phyloP scores from a whole-genome alignment of 2,329 filamentous ascomycete species.

The Thermothelomyces thermophilus region DNA sequence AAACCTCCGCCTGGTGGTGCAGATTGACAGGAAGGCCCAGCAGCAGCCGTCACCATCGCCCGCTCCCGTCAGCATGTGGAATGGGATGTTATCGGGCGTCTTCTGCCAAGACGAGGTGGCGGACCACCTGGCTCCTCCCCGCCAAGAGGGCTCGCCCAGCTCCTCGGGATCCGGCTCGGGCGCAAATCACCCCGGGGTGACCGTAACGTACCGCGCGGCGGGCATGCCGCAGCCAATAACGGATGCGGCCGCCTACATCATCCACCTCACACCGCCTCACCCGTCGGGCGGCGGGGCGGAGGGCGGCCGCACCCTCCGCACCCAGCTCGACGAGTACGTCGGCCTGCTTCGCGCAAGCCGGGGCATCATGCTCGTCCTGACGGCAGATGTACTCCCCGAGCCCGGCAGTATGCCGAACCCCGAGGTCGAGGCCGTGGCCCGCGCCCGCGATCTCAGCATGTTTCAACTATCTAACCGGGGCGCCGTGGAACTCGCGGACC shows the following conservation, averaged over 20 bases:
- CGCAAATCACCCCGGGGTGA: no score
- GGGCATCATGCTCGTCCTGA: neutral
- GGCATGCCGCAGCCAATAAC: neutral
- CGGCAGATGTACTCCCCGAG: neutral
- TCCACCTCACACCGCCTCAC: neutral
- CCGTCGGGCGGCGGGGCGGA: neutral
- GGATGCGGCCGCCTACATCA: neutral
- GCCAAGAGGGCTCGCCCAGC: neutral
- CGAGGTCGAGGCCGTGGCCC: neutral
- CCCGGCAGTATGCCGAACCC: neutral
- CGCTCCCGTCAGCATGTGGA: no score
- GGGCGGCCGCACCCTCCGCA: neutral
- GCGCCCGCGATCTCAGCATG: neutral
- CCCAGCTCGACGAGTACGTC: neutral
- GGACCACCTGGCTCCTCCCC: no score
- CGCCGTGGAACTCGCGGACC: neutral
- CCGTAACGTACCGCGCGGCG: neutral
- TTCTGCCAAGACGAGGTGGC: no score
- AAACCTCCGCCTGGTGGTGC: neutral
- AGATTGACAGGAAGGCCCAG: neutral
- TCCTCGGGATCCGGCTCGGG: neutral
- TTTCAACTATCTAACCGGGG: neutral
- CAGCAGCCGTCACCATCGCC: no score
- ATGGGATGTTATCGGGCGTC: no score
- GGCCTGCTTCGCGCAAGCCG: neutral